Base-by-base conservation (phyloP, 2,329 filamentous ascomycete species). In the Aspergillus carbonarius region DNA sequence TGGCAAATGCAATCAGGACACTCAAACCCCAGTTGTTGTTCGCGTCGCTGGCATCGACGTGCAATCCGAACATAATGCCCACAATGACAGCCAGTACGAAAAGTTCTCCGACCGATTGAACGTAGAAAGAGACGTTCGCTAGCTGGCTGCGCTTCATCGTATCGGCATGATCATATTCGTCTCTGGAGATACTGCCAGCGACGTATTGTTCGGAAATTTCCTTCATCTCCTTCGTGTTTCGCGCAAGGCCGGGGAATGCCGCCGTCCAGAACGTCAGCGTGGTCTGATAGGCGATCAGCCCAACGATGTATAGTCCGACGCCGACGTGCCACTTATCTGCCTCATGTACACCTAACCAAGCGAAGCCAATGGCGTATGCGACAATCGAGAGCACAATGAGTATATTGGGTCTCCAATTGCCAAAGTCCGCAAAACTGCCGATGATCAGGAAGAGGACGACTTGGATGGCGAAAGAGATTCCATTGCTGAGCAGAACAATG, bases 251-350 rank as follows among this genome's bases (percentile, higher is more conserved):
- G 3, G 84, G 83, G 58, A 86, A 86, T 0, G 87, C 85, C 0
- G 87, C 86, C 0, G 85, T 88, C 85, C 86, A 89, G 70, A 88
- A 89, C 0, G 87, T 89, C 50, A 89, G 75, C 0, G 85, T 87
- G 2, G 87, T 82, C 71, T 89, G 86, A 64, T 89, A 89, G 1
- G 83, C 82, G 61, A 90, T 86, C 42, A 89, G 61, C 32, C 86
- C 87, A 15, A 88, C 81, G 56, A 89, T 86, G 69, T 90, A 90
- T 15, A 90, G 70, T 0, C 82, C 87, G 0, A 84, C 79, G 0
- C 78, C 88, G 8, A 81, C 74, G 49, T 82, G 78, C 88, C 88
- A 90, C 68, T 86, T 78, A 3, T 79, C 76, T 15, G 81, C 72
- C 0, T 80, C 82, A 59, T 88, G 85, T 0, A 90, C 85, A 18